Base-by-base conservation (phyloP, 805 yeast genomes). In the Debaryomyces castellii region DNA sequence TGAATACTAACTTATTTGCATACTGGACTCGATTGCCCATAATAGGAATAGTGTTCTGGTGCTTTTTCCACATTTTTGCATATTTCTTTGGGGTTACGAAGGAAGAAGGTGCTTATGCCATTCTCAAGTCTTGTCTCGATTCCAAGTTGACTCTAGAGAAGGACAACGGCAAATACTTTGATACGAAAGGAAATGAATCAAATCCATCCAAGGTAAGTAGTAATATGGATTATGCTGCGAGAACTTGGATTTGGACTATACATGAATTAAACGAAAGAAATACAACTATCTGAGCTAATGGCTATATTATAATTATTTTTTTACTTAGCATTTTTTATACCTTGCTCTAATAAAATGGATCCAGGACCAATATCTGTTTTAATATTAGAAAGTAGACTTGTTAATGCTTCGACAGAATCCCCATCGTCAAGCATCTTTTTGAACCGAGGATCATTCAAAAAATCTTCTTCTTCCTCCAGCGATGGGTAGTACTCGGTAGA, bases 181-280 rank as follows among this genome's bases (percentile, higher is more conserved):
- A 80, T 18, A 74, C 87, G 3, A 80, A 76, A 33, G 94, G 91
- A 1, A 60, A 63, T 2, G 80, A 78, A 50, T 61, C 77, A 1
- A 63, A 64, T 16, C 85, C 92, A 3, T 81, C 89, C 36, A 57
- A 60, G 21, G 71, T 85, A 3, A 88, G 92, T 0, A 53, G 60
- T 10, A 56, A 81, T 57, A 62, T 77, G 62, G 80, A 81, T 45
- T 80, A 78, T 52, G 87, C 87, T 0, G 82, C 83, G 4, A 69
- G 81, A 38, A 82, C 85, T 28, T 88, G 95, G 91, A 80, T 82
- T 11, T 87, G 95, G 95, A 84, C 92, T 0, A 76, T 80, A 1
- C 76, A 73, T 37, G 77, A 84, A 58, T 60, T 87, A 41, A 68
- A 77, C 38, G 75, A 79, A 48, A 71, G 87, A 25, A 61, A 67